Evolutionary conservation across 2,329 filamentous ascomycete species (phyloP), one percentile per base, ranked within the genome.

Genomic region (Neofusicoccum parvum): DNA sequence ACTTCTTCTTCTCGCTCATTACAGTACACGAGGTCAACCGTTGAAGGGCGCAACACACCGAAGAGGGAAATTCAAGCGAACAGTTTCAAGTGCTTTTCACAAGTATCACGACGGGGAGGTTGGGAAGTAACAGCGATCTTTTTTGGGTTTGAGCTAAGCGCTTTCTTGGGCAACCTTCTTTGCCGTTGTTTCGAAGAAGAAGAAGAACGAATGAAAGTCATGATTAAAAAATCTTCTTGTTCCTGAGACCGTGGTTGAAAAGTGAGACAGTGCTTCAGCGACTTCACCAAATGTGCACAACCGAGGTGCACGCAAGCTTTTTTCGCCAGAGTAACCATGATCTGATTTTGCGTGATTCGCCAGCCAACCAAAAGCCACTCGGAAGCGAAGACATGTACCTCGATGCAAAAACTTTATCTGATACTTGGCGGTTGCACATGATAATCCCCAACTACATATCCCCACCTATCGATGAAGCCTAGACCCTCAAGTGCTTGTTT

Each of bases 161-260:
- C 36, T 54, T 32, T 32, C 27, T 32, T 7, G 27, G 27, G 27
- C 34, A 6, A 17, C 17, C 5, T 23, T 54, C 15, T 20, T 23
- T 54, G n/a, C 6, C 6, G 15, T 12, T 12, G 34, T 15, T 12
- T 20, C 20, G 20, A 20, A 20, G 20, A 20, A 54, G 34, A 37
- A 23, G 32, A 27, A 15, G 39, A 39, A 37, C 37, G 27, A 45
- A 58, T 58, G 54, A 58, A 58, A 58, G 54, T 58, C 54, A 58
- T 58, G 54, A 58, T 11, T n/a, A 32, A 12, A 45, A 43, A 56
- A 23, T 3, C 20, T 23, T 32, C 27, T 32, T 32, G 5, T 32
- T 32, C 5, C 27, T 32, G 27, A 32, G 27, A 32, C 27, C 4
- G 7, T 32, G 7, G 27, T 1, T 32, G 27, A 32, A 32, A 32